These are phyloP conservation scores for Bocquillonia castaneifolia DNA, from an alignment of 441 rosid species.

Conservation along the genomic window DNA sequence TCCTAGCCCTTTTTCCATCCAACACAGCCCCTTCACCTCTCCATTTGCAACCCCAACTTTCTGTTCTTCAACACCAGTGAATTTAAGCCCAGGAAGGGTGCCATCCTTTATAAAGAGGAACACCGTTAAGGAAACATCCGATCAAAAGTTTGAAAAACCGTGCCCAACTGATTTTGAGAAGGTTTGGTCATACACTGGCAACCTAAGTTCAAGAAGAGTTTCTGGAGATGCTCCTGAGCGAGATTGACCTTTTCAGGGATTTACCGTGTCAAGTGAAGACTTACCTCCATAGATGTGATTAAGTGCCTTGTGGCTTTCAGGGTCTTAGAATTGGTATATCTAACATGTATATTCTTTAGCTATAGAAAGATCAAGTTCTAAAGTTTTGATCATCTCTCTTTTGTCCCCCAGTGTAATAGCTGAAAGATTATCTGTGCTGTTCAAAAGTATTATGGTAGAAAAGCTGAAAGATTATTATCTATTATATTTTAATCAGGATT, in stretches of 20 bases:
- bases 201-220: constrained; percentile 57
- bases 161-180: constrained; percentile 47
- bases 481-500: not conserved
- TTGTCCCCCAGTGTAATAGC: constrained; percentile 3
- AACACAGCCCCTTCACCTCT: constrained; percentile 57
- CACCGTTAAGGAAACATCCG: constrained; percentile 34
- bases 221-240: constrained; percentile 77
- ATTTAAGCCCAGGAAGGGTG: constrained; percentile 65
- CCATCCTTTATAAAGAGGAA: constrained; percentile 37
- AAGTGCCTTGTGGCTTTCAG: constrained; percentile 9
- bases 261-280: not conserved
- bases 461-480: constrained; percentile 4
- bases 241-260: constrained; percentile 38
- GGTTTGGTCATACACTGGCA: constrained; percentile 73
- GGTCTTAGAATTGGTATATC: constrained; percentile 18
- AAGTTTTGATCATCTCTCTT: constrained; percentile 27
- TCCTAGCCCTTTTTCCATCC: constrained; percentile 66
- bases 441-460: constrained; percentile 3
- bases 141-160: constrained; percentile 34
- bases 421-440: not conserved
- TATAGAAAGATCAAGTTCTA: constrained; percentile 29
- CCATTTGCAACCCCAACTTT: constrained; percentile 70
- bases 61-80: constrained; percentile 50
- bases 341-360: constrained; percentile 39
- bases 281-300: not conserved